Conservation (phyloP, 148 eudicot species). For the Persicaria maculosa region DNA sequence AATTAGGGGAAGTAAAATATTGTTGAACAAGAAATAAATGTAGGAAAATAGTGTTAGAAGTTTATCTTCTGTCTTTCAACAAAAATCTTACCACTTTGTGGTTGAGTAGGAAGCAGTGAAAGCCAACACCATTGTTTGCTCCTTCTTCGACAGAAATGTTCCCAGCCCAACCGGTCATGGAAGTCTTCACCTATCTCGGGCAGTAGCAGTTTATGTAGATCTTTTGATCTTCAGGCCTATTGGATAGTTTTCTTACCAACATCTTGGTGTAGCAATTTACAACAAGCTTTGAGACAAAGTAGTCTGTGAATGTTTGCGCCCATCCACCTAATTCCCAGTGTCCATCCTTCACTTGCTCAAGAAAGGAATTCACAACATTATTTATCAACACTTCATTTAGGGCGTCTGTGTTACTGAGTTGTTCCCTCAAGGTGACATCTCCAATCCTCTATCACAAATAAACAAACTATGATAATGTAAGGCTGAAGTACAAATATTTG, state of each 20-base stretch:
- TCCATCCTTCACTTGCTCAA: constrained; percentile 81
- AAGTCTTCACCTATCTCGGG: constrained; percentile 96
- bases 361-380: constrained; percentile 36
- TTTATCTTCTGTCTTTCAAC: constrained; percentile 82
- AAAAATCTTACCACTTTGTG: constrained; percentile 67
- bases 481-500: not conserved
- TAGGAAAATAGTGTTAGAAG: constrained; percentile 23
- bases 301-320: constrained; percentile 76
- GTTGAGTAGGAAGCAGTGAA: constrained; percentile 59
- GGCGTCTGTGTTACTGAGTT: constrained; percentile 48
- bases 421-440: constrained; percentile 55
- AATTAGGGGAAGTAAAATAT: too few relatives aligned
- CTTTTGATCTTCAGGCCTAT: constrained; percentile 62
- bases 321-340: constrained; percentile 69
- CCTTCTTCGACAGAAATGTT: constrained; percentile 78
- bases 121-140: constrained; percentile 98
- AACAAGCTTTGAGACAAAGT: constrained; percentile 82
- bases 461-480: not conserved
- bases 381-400: constrained; percentile 73
- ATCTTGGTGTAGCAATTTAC: constrained; percentile 74
- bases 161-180: constrained; percentile 94
- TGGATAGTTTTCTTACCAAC: constrained; percentile 44
- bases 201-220: constrained; percentile 80
- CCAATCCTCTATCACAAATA: constrained; percentile 45
- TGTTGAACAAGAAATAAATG: not conserved